Percentiles rank a stretch among this genome's conserved stretches.
Conservation (phyloP, 345 rosid genomes). For the Acer yangbiense region DNA sequence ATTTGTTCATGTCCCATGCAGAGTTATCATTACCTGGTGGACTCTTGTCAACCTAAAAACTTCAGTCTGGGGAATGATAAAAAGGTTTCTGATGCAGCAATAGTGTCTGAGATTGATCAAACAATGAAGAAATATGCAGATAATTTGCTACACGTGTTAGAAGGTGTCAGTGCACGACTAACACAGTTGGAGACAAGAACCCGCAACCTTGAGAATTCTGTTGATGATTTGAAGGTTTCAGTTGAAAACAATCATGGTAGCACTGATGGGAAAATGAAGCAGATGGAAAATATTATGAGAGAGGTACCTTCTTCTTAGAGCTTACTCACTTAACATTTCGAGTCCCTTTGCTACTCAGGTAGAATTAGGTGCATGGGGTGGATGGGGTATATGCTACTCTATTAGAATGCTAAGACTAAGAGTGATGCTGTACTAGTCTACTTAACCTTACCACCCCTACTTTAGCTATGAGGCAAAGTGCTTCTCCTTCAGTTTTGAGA, state of each 20-base stretch:
- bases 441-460: not conserved
- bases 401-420: not conserved
- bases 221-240: constrained; percentile 81
- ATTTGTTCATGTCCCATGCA: constrained; percentile 23
- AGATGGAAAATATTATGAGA: constrained; percentile 73
- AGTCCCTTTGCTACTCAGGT: not conserved
- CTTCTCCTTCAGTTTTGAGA: not conserved
- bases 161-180: constrained; percentile 74
- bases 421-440: not conserved
- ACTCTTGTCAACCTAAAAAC: constrained; percentile 62
- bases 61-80: constrained; percentile 54
- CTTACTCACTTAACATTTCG: not conserved
- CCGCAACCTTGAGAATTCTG: constrained; percentile 62
- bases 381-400: not conserved
- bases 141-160: constrained; percentile 63
- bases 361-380: not conserved
- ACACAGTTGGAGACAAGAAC: constrained; percentile 83
- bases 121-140: constrained; percentile 74
- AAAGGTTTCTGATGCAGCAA: constrained; percentile 32
- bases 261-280: constrained; percentile 83
- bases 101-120: constrained; percentile 68
- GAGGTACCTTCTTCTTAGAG: constrained; percentile 51
- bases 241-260: constrained; percentile 79
- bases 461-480: constrained; percentile 1
- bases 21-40: constrained; percentile 72